A percentile compares a stretch with the other conserved stretches of the same genome.
Evolutionary conservation across 768 basidiomycete genomes (phyloP).

Genomic region (Glaciozyma antarctica): DNA sequence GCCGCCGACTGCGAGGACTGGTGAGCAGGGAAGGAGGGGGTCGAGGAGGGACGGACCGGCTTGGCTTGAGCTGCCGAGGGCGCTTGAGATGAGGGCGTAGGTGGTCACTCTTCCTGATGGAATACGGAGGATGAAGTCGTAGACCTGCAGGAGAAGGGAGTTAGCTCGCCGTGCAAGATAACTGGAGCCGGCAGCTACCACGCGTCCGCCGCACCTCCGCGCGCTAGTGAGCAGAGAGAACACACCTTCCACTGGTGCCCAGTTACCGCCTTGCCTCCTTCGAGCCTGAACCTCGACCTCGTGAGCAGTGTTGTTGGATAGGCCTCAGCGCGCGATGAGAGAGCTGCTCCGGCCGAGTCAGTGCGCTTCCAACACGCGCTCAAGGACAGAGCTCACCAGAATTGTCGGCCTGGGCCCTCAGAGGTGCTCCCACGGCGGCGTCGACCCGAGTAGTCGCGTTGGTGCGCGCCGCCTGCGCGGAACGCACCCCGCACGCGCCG

Average conservation of each 20-base stretch:
- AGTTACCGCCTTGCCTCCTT: neutral
- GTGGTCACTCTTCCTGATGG: constrained; percentile 30
- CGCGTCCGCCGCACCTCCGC: too few species aligned
- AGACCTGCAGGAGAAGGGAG: constrained; percentile 9
- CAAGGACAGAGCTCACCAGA: too few species aligned
- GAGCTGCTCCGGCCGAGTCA: too few species aligned
- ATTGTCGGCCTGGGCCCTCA: too few species aligned
- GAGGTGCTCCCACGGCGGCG: too few species aligned
- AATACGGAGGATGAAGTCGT: constrained; percentile 22
- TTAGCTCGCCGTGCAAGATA: too few species aligned
- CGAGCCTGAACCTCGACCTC: neutral
- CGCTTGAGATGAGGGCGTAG: constrained; percentile 20
- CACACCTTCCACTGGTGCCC: constrained; percentile 4
- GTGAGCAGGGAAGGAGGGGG: neutral
- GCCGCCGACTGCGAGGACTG: constrained; percentile 46
- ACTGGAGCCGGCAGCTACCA: too few species aligned
- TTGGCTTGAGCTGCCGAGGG: neutral
- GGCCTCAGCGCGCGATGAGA: neutral
- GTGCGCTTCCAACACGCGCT: too few species aligned
- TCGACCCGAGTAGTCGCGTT: too few species aligned
- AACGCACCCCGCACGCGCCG: too few species aligned
- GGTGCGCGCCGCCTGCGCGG: too few species aligned
- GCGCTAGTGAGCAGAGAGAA: neutral
- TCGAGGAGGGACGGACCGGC: neutral
- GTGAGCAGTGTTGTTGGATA: neutral